Base-by-base conservation (phyloP, 129 eudicot genomes). In the Deinandra increscens region DNA sequence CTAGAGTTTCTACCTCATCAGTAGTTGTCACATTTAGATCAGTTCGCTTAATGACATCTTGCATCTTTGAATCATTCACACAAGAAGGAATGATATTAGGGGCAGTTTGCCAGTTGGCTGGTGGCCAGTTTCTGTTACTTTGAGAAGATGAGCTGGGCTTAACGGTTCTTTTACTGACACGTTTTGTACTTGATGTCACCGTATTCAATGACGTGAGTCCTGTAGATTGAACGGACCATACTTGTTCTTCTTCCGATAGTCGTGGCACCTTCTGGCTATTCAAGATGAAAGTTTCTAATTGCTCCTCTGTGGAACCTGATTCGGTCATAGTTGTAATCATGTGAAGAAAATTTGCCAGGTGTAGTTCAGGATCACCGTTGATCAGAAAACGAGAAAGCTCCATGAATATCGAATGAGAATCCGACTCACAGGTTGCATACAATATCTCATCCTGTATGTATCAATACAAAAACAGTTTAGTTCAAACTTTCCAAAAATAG, bases 291-390 rank as follows among this genome's bases (percentile, higher is more conserved):
- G 59, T 74, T 75, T 87, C 97, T 4, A 75, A 74, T 75, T 84
- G 91, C 69, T 87, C 85, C 72, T 79, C 81, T 4, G 87, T 82
- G 14, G 95, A 83, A 69, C 95, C 95, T 46, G 97, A 79, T 78
- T 84, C 83, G 4, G 76, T 82, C 95, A 87, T 84, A 18, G 87
- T 79, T 38, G 87, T 81, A 70, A 90, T 74, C 95, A 87, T 71
- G 77, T 78, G 89, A 73, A 90, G 95, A 70, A 90, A 90, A 79
- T 90, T 90, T 37, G 97, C 95, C 72, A 87, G 77, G 61, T 83
- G 89, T 34, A 90, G 44, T 41, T 84, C 83, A 7, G 85, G 84
- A 59, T 66, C 53, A 22, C 84, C 90, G n/a, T 75, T 70, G 59
- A 78, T 77, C 41, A 90, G 72, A 29, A 84, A 64, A 59, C 84